phyloP scores from a whole-genome alignment of 2,329 filamentous ascomycete genomes.

The Diaporthe vexans region DNA sequence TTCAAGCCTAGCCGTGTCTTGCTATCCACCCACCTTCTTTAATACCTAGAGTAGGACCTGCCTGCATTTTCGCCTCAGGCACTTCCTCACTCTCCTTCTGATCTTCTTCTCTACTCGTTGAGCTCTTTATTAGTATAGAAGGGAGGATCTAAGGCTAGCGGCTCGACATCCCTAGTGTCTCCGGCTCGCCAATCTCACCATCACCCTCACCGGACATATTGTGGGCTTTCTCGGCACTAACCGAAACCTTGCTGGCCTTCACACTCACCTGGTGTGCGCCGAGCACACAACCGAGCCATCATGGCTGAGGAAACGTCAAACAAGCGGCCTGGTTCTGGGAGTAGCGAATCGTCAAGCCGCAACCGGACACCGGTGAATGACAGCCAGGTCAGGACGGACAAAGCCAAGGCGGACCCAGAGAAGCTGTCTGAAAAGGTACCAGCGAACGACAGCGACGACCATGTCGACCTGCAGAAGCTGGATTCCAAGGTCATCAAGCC shows the following conservation, averaged over 20 bases:
- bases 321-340: background rate
- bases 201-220: background rate
- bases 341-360: background rate
- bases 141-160: background rate
- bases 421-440: background rate
- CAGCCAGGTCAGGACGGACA: background rate
- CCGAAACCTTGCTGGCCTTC: background rate
- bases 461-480: conserved; percentile 53
- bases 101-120: background rate
- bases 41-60: conserved; percentile 13
- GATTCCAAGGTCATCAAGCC: conserved; percentile 58
- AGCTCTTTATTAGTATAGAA: background rate
- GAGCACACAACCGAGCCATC: conserved; percentile 23
- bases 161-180: background rate
- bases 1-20: background rate
- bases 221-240: background rate
- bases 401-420: background rate
- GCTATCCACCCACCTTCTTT: conserved; percentile 11
- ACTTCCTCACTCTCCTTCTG: background rate
- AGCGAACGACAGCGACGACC: conserved; percentile 23
- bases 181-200: background rate
- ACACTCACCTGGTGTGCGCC: conserved; percentile 11
- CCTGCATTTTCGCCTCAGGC: background rate
- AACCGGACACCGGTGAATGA: conserved; percentile 18
- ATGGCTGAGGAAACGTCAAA: conserved; percentile 36